Evolutionary conservation across 441 rosid genomes (phyloP), one percentile per base, ranked within the genome.

Genomic region (Breynia disticha): DNA sequence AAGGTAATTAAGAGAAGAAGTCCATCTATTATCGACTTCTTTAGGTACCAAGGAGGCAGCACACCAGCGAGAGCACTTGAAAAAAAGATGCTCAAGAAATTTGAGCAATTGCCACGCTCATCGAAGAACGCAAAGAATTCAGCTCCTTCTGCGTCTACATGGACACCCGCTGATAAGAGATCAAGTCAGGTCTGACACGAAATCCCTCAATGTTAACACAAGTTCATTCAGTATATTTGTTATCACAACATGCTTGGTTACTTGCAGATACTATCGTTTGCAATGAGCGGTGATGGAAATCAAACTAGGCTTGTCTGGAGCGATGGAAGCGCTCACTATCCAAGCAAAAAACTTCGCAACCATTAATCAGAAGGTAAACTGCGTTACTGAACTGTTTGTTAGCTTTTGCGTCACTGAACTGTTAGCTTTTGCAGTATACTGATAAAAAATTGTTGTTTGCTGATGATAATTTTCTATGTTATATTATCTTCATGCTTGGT

Each of bases 301-400:
- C 97, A 82, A 72, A 79, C 95, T 21, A 83, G 76, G 78, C 82
- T 94, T 46, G 81, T 94, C 46, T 90, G 97, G 96, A 77, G 73
- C 39, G 76, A 81, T n/a, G 72, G 73, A 73, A 54, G 55, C 47
- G 72, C 67, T 28, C 62, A 67, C 46, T 63, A 50, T 51, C 56
- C 38, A 35, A 71, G 67, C 57, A 76, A 75, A 69, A 75, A 38
- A 55, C 54, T 57, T 13, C 65, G 62, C 53, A 63, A 50, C 19
- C 60, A 59, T 43, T 56, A 64, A 70, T 43, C 56, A 61, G 66
- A 56, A 49, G 42, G 49, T 43, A 55, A 53, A 56, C 35, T 1
- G 35, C 8, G 35, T 28, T 28, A 28, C 35, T 28, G 48, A 38
- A 8, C 48, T 42, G 16, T 20, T 16, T 46, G 38, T 45, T 42